These are phyloP conservation scores for Jaltomata sinuosa DNA, from an alignment of 257 asterid species.

Conservation along the genomic window DNA sequence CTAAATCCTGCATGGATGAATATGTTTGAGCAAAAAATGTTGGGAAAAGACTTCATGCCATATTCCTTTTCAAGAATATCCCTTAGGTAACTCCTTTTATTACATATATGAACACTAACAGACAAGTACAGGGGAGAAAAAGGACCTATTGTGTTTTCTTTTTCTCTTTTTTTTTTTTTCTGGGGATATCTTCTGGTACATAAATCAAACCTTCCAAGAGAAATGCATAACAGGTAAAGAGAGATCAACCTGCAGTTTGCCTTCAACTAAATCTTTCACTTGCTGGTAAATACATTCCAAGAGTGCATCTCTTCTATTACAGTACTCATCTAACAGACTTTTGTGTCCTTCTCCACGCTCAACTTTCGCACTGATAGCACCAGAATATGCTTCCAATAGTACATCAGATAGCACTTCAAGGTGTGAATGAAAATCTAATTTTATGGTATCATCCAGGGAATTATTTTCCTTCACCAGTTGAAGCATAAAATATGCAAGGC, in stretches of 20 bases:
- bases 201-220: background rate
- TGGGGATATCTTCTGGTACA: background rate
- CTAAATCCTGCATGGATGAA: slow-evolving; percentile 43
- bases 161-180: background rate
- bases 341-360: slow-evolving; percentile 76
- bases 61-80: background rate
- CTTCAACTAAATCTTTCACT: slow-evolving; percentile 43
- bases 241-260: slow-evolving; percentile 39
- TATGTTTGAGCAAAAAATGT: background rate
- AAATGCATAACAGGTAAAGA: background rate
- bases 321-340: slow-evolving; percentile 60
- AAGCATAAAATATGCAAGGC: slow-evolving; percentile 69
- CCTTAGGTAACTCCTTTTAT: background rate
- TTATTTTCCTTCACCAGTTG: slow-evolving; percentile 51
- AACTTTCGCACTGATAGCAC: slow-evolving; percentile 66
- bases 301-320: slow-evolving; percentile 70
- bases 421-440: slow-evolving; percentile 47
- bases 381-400: slow-evolving; percentile 74
- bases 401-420: slow-evolving; percentile 68
- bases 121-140: background rate
- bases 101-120: background rate
- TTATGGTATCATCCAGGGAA: slow-evolving; percentile 44
- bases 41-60: background rate
- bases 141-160: background rate
- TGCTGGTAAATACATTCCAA: slow-evolving; percentile 73